A percentile compares a stretch with the other conserved stretches of the same genome.
Evolutionary conservation across 2,329 filamentous ascomycete genomes (phyloP).

Genomic region (Neoascochyta sp.): DNA sequence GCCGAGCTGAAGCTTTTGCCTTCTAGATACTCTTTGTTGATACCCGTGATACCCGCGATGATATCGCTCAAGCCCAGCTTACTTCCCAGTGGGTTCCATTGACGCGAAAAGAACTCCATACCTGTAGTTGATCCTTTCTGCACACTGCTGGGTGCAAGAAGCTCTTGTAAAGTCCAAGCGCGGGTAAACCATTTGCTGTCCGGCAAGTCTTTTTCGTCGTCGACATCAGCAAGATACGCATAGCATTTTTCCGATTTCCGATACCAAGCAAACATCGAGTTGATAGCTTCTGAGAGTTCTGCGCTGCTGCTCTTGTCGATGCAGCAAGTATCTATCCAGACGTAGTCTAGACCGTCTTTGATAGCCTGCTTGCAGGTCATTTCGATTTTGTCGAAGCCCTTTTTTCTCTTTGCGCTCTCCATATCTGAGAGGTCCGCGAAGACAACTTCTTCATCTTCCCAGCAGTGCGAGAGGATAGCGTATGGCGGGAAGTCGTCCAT

Average conservation of each 20-base stretch:
- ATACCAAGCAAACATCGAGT: conserved; percentile 20
- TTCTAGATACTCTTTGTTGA: conserved; percentile 5
- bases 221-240: conserved; percentile 12
- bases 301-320: conserved; percentile 20
- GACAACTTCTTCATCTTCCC: conserved; percentile 11
- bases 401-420: conserved; percentile 5
- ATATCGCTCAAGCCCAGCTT: conserved; percentile 1
- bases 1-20: conserved; percentile 3
- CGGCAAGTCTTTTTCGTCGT: background rate
- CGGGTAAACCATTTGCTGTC: conserved; percentile 13
- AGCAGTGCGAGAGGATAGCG: conserved; percentile 19
- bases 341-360: conserved; percentile 5
- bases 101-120: conserved; percentile 9
- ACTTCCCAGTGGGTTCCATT: conserved; percentile 7
- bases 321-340: conserved; percentile 19
- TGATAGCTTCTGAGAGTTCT: conserved; percentile 14
- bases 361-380: conserved; percentile 9
- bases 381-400: conserved; percentile 15
- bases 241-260: conserved; percentile 10
- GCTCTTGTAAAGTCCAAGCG: conserved; percentile 20
- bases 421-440: conserved; percentile 13
- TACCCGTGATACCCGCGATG: conserved; percentile 5
- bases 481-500: conserved; percentile 8
- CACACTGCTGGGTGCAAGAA: conserved; percentile 10
- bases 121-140: background rate